Conservation (phyloP, 2,329 filamentous ascomycete genomes). For the Colletotrichum sp. region DNA sequence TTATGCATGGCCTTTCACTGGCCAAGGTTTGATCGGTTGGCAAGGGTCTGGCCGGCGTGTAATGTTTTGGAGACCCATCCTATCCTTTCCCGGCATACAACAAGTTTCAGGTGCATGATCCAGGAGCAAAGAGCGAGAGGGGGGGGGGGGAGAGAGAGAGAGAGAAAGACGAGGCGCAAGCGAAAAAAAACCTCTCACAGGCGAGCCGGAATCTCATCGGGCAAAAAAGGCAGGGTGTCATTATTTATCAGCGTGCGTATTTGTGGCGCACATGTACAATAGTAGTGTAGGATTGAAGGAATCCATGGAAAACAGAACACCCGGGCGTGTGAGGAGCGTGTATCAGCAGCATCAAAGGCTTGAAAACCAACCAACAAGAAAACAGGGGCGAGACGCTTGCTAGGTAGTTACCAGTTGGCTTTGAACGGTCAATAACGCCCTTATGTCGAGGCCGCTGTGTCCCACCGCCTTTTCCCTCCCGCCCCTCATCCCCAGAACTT, state of each 20-base stretch:
- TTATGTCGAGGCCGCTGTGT: not conserved
- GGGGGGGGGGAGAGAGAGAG: no score
- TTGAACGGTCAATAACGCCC: not conserved
- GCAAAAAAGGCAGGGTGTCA: not conserved
- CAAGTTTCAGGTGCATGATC: no score
- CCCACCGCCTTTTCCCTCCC: not conserved
- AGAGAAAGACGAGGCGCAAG: not conserved
- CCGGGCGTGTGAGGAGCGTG: not conserved
- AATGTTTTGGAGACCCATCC: no score
- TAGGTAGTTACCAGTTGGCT: not conserved
- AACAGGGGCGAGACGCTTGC: not conserved
- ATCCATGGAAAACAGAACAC: not conserved
- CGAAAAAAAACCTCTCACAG: not conserved
- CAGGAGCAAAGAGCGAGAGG: no score
- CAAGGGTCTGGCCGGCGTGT: no score
- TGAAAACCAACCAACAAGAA: not conserved
- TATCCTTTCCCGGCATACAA: no score
- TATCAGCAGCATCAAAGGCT: not conserved
- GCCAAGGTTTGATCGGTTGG: no score
- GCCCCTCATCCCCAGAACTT: constrained; percentile 24
- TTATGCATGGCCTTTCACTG: no score
- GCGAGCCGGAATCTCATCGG: not conserved
- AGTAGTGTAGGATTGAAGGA: not conserved
- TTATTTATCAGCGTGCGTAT: not conserved
- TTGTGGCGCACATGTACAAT: not conserved